A percentile compares a stretch with the other conserved stretches of the same genome.
phyloP scores from a whole-genome alignment of 1,284 basidiomycete species.

The Sporisorium exsertum region DNA sequence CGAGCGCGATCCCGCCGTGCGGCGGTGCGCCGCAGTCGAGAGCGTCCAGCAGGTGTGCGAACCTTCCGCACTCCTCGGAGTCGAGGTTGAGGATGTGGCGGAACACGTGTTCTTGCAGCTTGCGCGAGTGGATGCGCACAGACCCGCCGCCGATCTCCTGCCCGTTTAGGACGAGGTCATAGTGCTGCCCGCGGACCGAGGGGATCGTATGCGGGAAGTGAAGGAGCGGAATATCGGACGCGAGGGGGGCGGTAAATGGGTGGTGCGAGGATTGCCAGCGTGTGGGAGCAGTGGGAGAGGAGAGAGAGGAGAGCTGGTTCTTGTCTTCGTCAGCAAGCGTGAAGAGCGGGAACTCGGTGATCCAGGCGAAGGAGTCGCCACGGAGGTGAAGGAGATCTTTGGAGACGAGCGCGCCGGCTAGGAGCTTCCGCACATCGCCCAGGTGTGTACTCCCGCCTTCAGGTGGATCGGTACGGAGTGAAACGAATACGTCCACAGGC shows the following conservation, averaged over 20 bases:
- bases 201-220: slow-evolving; percentile 16
- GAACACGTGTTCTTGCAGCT: slow-evolving; percentile 86
- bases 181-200: slow-evolving; percentile 86
- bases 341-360: slow-evolving; percentile 95
- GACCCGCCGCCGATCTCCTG: slow-evolving; percentile 93
- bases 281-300: slow-evolving; percentile 7
- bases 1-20: slow-evolving; percentile 87
- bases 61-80: slow-evolving; percentile 79
- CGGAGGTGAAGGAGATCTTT: slow-evolving; percentile 71
- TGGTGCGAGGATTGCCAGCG: slow-evolving; percentile 92
- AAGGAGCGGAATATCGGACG: slow-evolving; percentile 78
- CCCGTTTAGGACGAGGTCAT: slow-evolving; percentile 95
- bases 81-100: slow-evolving; percentile 80
- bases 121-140: slow-evolving; percentile 88
- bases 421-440: slow-evolving; percentile 78
- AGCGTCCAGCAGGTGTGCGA: slow-evolving; percentile 85
- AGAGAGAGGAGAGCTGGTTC: slow-evolving; percentile 76
- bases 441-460: slow-evolving; percentile 87
- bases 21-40: slow-evolving; percentile 89
- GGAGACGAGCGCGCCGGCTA: slow-evolving; percentile 77
- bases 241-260: slow-evolving; percentile 96
- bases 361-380: slow-evolving; percentile 88
- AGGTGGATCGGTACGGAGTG: slow-evolving; percentile 39
- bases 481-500: slow-evolving; percentile 45
- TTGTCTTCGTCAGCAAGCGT: slow-evolving; percentile 89